Percentiles rank a stretch among this genome's conserved stretches.
Evolutionary conservation across 768 basidiomycete genomes (phyloP).

Genomic region (Tricholoma terreum): DNA sequence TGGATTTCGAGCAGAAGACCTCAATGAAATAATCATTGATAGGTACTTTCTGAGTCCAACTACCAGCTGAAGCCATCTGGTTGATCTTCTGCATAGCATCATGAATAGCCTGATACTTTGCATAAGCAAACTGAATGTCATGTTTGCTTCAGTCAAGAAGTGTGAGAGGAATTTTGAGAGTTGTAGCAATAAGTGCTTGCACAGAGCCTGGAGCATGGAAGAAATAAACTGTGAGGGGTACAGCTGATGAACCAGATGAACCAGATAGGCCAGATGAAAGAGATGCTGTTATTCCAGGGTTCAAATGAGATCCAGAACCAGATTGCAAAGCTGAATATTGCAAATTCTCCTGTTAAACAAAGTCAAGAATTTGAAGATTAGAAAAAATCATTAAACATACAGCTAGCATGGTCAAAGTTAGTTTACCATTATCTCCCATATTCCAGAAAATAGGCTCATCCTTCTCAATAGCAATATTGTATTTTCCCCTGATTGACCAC

Average conservation of each 20-base stretch:
- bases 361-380: not conserved
- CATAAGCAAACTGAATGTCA: not conserved
- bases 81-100: too few relatives aligned
- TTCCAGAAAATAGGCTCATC: constrained; percentile 1
- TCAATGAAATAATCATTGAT: too few relatives aligned
- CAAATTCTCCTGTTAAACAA: not conserved
- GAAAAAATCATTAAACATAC: not conserved
- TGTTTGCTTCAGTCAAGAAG: not conserved
- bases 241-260: not conserved
- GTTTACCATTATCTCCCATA: not conserved
- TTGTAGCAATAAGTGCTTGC: not conserved
- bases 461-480: not conserved
- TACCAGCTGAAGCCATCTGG: too few relatives aligned
- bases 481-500: constrained; percentile 6
- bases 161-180: not conserved
- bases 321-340: not conserved
- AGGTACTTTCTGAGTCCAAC: too few relatives aligned
- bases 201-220: not conserved
- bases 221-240: not conserved
- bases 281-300: not conserved
- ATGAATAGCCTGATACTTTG: not conserved
- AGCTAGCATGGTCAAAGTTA: not conserved
- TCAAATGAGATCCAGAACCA: not conserved
- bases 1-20: too few relatives aligned
- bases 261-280: not conserved